These are phyloP conservation scores for Myxozyma neotropica DNA, from an alignment of 805 yeast species.

Conservation along the genomic window DNA sequence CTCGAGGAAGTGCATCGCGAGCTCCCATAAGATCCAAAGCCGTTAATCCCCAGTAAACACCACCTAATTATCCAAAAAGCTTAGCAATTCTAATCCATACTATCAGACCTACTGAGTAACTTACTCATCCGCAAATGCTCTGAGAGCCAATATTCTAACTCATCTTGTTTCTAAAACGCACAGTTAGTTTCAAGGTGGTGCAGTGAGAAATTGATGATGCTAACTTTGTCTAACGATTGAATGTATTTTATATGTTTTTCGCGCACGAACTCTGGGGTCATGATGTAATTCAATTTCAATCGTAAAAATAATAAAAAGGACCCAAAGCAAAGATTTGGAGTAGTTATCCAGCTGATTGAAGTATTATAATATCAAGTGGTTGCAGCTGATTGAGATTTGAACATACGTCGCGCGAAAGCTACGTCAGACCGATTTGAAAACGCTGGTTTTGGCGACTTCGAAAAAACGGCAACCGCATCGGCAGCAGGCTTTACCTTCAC, in stretches of 20 bases:
- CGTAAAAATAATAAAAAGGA: background rate
- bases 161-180: slow-evolving; percentile 51
- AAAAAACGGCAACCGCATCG: no score
- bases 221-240: slow-evolving; percentile 51
- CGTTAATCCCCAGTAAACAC: slow-evolving; percentile 92
- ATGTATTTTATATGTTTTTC: slow-evolving; percentile 65
- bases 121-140: slow-evolving; percentile 82
- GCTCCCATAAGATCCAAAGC: slow-evolving; percentile 66
- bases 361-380: no score
- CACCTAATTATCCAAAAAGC: slow-evolving; percentile 48
- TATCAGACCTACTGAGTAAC: slow-evolving; percentile 48
- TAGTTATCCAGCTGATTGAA: background rate
- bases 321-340: background rate
- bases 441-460: no score
- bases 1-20: slow-evolving; percentile 57
- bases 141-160: slow-evolving; percentile 80
- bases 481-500: no score
- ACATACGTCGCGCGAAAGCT: no score
- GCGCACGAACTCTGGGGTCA: slow-evolving; percentile 37
- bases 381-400: no score
- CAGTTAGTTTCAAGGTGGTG: background rate
- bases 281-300: background rate
- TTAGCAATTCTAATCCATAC: background rate
- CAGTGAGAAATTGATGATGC: slow-evolving; percentile 6
- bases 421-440: no score